Evolutionary conservation across 108 stramenopile species (phyloP).

Genomic region (Skeletonema tropicum): DNA sequence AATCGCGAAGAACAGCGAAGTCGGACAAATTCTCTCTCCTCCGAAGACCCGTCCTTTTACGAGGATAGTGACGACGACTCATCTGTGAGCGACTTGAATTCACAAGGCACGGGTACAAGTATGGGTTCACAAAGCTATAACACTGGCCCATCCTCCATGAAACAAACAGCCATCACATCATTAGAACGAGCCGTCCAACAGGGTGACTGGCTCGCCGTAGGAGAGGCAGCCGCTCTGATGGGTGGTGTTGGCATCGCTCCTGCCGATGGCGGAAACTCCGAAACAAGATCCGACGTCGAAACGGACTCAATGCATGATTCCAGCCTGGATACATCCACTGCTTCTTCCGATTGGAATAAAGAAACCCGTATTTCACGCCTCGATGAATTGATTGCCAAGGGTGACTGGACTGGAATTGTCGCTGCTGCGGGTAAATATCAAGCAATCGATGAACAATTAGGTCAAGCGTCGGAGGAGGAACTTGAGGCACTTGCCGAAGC

Average conservation of each 20-base stretch:
- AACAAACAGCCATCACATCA: conserved; percentile 22
- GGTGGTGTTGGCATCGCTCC: conserved; percentile 3
- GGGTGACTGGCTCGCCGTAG: conserved; percentile 91
- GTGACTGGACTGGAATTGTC: conserved; percentile 86
- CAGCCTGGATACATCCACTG: conserved; percentile 18
- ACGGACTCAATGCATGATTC: conserved; percentile 2
- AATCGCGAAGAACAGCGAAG: conserved; percentile 1
- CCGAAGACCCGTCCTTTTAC: conserved; percentile 2
- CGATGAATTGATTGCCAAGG: conserved; percentile 72
- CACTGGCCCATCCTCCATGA: conserved; percentile 4
- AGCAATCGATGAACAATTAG: conserved; percentile 35
- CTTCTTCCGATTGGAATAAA: background rate
- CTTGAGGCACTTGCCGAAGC: conserved; percentile 84
- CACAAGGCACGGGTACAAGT: conserved; percentile 3
- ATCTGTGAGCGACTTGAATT: conserved; percentile 21
- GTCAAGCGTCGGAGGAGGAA: conserved; percentile 60
- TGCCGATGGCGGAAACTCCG: conserved; percentile 3
- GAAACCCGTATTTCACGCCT: conserved; percentile 54
- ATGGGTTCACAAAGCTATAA: too few species aligned
- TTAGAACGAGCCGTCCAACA: conserved; percentile 67
- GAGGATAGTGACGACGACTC: conserved; percentile 4
- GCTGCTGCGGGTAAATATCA: conserved; percentile 61
- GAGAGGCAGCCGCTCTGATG: conserved; percentile 71
- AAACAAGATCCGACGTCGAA: background rate
- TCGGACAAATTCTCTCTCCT: background rate